Base-by-base conservation (phyloP, 228 moss, liverwort and hornwort genomes). In the Sphagnum magellanicum region DNA sequence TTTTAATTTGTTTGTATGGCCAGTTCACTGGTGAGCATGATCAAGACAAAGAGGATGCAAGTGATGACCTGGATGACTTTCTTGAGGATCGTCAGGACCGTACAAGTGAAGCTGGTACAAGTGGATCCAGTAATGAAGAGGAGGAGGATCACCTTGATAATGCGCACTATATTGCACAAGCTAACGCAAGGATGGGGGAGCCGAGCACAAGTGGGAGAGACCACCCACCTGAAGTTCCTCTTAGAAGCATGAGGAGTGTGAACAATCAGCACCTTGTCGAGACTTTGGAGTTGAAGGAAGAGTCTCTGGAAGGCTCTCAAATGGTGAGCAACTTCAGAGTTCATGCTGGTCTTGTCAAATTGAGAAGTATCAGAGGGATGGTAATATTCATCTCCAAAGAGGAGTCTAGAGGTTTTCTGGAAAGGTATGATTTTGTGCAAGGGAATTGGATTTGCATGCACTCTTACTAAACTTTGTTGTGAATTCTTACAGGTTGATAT, bases 61-160 rank as follows among this genome's bases (percentile, higher is more conserved):
- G 70, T 11, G 74, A 72, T 32, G 17, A 58, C 32, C 63, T 66
- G 52, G 84, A 83, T n/a, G 85, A 71, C 12, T 74, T 84, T 63
- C 72, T 72, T 9, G 83, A 74, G 65, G 91, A 95, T 71, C 86
- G 91, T 67, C 88, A 83, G 71, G 91, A 95, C 77, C 84, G 90
- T 74, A 95, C 94, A 50, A 92, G 94, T 74, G 94, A 95, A 88
- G 94, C 94, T 70, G 94, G 88, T 62, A 95, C 94, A 55, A 95
- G 94, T 75, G 88, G 90, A 70, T 91, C 89, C 65, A 75, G 76
- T 50, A 76, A 82, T 67, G 86, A 77, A 10, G 60, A 68, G 8
- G 76, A 80, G 66, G 69, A 59, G 14, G 65, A 47, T 49, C 70
- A 48, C 13, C 73, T 52, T 0, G 79, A 78, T 66, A 68, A 74